Percentiles rank a stretch among this genome's conserved stretches.
Conservation (phyloP, 2,329 filamentous ascomycete genomes). For the Zelopaecilomyces penicillatus region DNA sequence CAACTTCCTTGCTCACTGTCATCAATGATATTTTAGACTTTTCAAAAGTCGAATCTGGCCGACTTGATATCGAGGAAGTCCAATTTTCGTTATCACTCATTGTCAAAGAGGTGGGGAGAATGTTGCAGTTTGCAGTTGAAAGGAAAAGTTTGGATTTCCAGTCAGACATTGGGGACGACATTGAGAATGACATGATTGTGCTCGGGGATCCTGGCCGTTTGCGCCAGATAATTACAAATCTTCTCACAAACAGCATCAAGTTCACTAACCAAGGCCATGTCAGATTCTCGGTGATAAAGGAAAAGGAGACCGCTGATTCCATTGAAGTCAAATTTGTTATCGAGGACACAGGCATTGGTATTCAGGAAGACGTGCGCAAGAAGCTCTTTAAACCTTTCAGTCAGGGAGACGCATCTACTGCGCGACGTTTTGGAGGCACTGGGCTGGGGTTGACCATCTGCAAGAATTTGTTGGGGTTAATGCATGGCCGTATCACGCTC, state of each 20-base stretch:
- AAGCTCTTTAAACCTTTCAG: conserved; percentile 72
- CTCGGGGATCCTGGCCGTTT: conserved; percentile 79
- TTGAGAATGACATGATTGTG: conserved; percentile 63
- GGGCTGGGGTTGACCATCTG: conserved; percentile 72
- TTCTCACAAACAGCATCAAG: conserved; percentile 70
- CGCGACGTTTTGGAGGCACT: conserved; percentile 69
- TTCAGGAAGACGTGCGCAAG: conserved; percentile 66
- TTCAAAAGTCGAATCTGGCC: conserved; percentile 74
- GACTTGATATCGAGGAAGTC: conserved; percentile 70
- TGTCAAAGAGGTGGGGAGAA: conserved; percentile 72
- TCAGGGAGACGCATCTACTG: conserved; percentile 73
- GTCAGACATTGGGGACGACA: conserved; percentile 53
- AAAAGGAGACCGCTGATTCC: conserved; percentile 54
- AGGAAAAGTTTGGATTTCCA: conserved; percentile 69
- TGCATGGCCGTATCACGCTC: conserved; percentile 67
- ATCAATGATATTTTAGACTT: conserved; percentile 91
- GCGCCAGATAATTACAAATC: conserved; percentile 74
- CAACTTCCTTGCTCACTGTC: conserved; percentile 73
- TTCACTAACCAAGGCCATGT: conserved; percentile 64
- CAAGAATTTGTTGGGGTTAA: conserved; percentile 71
- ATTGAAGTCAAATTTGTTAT: conserved; percentile 64
- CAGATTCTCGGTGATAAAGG: conserved; percentile 55
- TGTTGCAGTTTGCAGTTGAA: conserved; percentile 78
- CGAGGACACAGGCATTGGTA: conserved; percentile 73
- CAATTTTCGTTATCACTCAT: conserved; percentile 69